Base-by-base conservation (phyloP, 768 basidiomycete species). In the Amanita fuliginea region DNA sequence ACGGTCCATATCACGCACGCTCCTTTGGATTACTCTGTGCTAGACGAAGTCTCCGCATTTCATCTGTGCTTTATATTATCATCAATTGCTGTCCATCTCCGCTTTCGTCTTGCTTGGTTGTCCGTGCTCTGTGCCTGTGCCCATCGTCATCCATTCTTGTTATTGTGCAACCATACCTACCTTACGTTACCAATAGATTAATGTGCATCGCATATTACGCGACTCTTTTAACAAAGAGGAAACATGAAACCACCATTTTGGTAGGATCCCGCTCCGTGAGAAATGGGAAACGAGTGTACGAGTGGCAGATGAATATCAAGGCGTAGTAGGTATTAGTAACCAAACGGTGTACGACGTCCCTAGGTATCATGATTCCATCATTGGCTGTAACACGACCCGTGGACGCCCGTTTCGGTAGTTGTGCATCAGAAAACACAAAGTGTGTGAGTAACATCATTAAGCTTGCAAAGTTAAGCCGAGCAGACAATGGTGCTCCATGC, bases 161-260 rank as follows among this genome's bases (percentile, higher is more conserved):
- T 48, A 41, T 41, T 48, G 46, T 36, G 47, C 47, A 48, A 19
- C 16, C 42, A 48, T 48, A 28, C 19, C 28, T 41, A 48, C 6
- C 14, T 47, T 47, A 48, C 47, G 39, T 48, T 48, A 48, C 22
- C 36, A 37, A 28, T 36, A 36, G 32, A 48, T 47, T 48, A 48
- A 48, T 48, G 30, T 48, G 47, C 40, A 48, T 40, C 26, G 39
- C 36, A 37, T 19, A 21, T 37, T 39, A 36, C 24, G 35, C 46
- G 34, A 47, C 46, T 39, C 40, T 40, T 5, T 42, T 40, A 3
- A 34, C 26, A 32, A 40, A 33, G 18, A n/a, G 36, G n/a, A 34
- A 42, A 49, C 13, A 22, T 13, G 14, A 33, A 49, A 34, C 11
- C 18, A 42, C 28, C 22, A 22, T 35, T 46, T 46, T 46, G 46